phyloP scores from a whole-genome alignment of 371 early-diverging fungal species.

The Lichtheimia corymbifera region DNA sequence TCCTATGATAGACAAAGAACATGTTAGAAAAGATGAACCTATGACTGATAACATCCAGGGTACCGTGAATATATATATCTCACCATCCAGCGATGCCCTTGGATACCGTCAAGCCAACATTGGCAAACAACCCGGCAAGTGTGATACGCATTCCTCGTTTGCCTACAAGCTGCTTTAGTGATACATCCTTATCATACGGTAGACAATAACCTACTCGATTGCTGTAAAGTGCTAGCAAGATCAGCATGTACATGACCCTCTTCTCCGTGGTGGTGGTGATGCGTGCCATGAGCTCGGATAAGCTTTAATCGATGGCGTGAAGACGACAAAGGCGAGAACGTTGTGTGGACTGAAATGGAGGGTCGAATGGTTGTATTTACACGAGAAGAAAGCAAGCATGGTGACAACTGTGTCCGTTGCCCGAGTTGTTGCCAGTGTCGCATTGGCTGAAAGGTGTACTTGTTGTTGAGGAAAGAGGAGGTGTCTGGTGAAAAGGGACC shows the following conservation, averaged over 20 bases:
- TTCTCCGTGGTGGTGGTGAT: slow-evolving; percentile 19
- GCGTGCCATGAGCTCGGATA: slow-evolving; percentile 16
- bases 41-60: no score
- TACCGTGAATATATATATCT: neutral
- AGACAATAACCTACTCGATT: slow-evolving; percentile 16
- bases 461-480: no score
- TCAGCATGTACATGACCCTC: slow-evolving; percentile 26
- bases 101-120: slow-evolving; percentile 62
- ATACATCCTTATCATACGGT: neutral
- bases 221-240: slow-evolving; percentile 20
- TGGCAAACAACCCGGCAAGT: slow-evolving; percentile 63
- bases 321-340: no score
- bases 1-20: slow-evolving; percentile 29
- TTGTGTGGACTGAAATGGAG: no score
- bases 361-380: no score
- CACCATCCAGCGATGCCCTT: slow-evolving; percentile 70
- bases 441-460: no score
- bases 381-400: no score
- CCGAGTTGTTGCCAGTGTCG: no score
- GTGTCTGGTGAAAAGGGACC: no score
- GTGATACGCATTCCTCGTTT: slow-evolving; percentile 65
- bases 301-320: no score
- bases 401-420: no score
- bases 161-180: slow-evolving; percentile 19
- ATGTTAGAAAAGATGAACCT: neutral